Base-by-base conservation (phyloP, 768 basidiomycete species). In the Amanita rubescens region DNA sequence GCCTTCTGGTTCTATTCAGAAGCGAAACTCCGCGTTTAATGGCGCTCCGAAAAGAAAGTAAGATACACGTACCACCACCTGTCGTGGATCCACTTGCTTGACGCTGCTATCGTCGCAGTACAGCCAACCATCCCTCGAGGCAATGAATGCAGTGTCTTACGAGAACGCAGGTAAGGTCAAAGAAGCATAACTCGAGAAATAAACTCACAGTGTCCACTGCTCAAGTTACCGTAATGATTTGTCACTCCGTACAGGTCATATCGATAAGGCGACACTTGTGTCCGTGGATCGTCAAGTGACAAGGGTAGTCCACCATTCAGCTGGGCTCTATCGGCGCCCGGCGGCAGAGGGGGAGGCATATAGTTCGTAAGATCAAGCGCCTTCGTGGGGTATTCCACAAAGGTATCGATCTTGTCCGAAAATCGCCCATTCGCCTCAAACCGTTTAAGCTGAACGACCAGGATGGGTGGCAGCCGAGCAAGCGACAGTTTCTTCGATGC, bases 221-320 rank as follows among this genome's bases (percentile, higher is more conserved):
- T 92, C 51, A 99, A 70, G 64, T 84, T 95, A 9, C 96, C 96
- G 67, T 84, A 91, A 70, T 99, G 96, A 67, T 98, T 97, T 54
- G 91, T 95, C 38, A 98, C 94, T 9, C 78, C 94, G 63, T 96
- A 98, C 58, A 98, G 70, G 62, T 99, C 95, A 65, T 98, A 99
- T 59, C 74, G 79, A 66, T 91, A 97, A 2, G 93, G 93, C 19
- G 90, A 91, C n/a, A 83, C 63, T 67, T 94, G 90, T 15, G 80
- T 74, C 17, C 90, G 75, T 1, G 93, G 89, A 65, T 94, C 94
- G 17, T 87, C 83, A 19, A 65, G 61, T 14, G 76, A 72, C 63
- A 71, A 61, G 37, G 67, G 69, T 25, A 71, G 60, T 9, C 74
- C 74, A 4, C 71, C 70, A 54, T 75, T 77, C 48, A 75, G 68